Evolutionary conservation across 208 protist genomes (phyloP), one percentile per base, ranked within the genome.

Genomic region (Wallacemonas sp.): DNA sequence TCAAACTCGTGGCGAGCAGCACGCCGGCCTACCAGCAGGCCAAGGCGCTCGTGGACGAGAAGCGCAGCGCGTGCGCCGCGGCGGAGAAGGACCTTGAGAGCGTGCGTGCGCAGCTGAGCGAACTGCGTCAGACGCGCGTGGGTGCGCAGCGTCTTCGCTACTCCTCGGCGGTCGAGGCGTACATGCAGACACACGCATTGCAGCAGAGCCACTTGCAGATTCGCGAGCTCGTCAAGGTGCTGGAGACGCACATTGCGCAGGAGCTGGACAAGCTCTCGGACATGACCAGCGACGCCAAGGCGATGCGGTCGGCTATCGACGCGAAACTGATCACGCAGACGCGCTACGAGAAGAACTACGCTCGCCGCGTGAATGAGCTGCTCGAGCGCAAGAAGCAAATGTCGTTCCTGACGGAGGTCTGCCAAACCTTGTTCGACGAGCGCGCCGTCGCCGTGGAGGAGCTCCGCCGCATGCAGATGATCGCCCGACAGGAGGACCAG

Each of bases 321-420:
- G 73, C 85, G 39, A 82, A 98, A 12, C 65, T 97, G 16, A 83
- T 87, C 20, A 83, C 90, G 48, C 84, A 98, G 42, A 75, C 87
- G 14, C 82, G 92, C 26, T 98, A 91, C 54, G 94, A 98, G 33
- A 79, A 78, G 2, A 81, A 94, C 18, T 97, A 97, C 74, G 70
- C 59, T 16, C 78, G 88, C 23, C 74, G 90, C 23, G 91, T 98
- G 70, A 65, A 74, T 28, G 86, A 97, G 36, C 70, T 98, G 31
- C 57, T 84, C n/a, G 89, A 96, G 31, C 81, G 96, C 57, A 90
- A 95, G 67, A 87, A 91, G 50, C 79, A 94, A 64, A 98, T 98
- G 78, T 84, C 92, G 0, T 91, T 91, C 36, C 68, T 99, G 39
- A 96, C 98, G 32, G 96, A 97, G 69, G 81, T 95, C 4, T 95